Percentiles rank a stretch among this genome's conserved stretches.
Conservation (phyloP, 495 filamentous ascomycete genomes). For the Penicillium maclennaniae region DNA sequence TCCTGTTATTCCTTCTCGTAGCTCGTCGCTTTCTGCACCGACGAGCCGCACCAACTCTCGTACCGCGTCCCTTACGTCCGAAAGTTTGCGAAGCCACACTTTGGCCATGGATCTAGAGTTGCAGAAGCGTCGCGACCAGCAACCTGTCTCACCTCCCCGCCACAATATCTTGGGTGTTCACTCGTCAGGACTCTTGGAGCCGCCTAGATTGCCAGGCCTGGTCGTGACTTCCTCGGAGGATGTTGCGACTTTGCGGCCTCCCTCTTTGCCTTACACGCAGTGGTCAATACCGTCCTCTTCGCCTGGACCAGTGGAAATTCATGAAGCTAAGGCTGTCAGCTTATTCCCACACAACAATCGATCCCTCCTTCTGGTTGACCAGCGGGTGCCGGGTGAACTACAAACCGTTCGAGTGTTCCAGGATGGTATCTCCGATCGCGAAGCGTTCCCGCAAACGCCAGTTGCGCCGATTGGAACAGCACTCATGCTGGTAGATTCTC, state of each 20-base stretch:
- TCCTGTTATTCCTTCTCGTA: slow-evolving; percentile 57
- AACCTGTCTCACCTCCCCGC: slow-evolving; percentile 25
- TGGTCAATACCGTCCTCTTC: slow-evolving; percentile 49
- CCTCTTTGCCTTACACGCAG: slow-evolving; percentile 43
- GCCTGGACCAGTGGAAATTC: slow-evolving; percentile 50
- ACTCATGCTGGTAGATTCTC: slow-evolving; percentile 57
- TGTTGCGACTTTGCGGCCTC: slow-evolving; percentile 37
- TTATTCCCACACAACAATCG: slow-evolving; percentile 86
- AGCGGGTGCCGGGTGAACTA: slow-evolving; percentile 45
- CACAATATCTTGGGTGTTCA: slow-evolving; percentile 16
- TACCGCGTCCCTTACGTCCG: slow-evolving; percentile 57
- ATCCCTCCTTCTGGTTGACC: slow-evolving; percentile 73
- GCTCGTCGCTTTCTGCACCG: slow-evolving; percentile 67
- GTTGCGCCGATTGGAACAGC: slow-evolving; percentile 41
- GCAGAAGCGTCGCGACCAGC: slow-evolving; percentile 21
- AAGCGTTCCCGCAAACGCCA: slow-evolving; percentile 25
- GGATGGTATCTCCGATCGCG: slow-evolving; percentile 14
- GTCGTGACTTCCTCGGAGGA: slow-evolving; percentile 33
- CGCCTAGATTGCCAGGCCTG: slow-evolving; percentile 25
- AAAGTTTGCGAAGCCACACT: slow-evolving; percentile 59
- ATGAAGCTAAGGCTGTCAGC: slow-evolving; percentile 76
- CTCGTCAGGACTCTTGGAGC: slow-evolving; percentile 7
- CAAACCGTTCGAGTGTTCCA: slow-evolving; percentile 20
- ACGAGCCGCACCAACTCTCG: slow-evolving; percentile 66
- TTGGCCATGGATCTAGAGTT: slow-evolving; percentile 34